Evolutionary conservation across 352 stramenopile species (phyloP), one percentile per base, ranked within the genome.

Genomic region (Phytophthora foliorum): DNA sequence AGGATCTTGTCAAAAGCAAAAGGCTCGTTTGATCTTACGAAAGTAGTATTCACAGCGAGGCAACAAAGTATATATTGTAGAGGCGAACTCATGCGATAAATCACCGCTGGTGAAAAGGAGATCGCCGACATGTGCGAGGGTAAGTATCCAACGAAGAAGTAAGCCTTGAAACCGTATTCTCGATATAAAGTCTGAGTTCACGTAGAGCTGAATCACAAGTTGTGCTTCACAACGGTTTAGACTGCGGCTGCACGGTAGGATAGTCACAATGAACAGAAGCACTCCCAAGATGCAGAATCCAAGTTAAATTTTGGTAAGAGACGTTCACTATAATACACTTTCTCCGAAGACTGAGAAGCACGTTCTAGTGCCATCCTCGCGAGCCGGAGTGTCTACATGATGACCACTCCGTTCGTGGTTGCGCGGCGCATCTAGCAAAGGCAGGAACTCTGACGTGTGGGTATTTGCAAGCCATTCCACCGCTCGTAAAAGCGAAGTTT

Each of bases 81-180:
- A 39, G 34, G 34, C n/a, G 34, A 39, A 34, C 9, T 34, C 29
- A 13, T 41, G 34, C 11, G 34, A 41, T 34, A 8, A 41, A 7
- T 6, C 13, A 38, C 2, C 32, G 32, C 14, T 13, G 34, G 34
- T 17, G 34, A 19, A 41, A 41, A 41, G 34, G 34, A 41, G 34
- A 1, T n/a, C 13, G 34, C n/a, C 34, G 34, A 19, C 51, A 57
- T 19, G 50, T 22, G 32, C 41, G 46, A 45, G 50, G 50, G 14
- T 57, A 24, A 57, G 13, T 14, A 57, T 57, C 50, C 50, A 57
- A 42, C 21, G 50, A 44, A 57, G 25, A 56, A 19, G 7, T n/a
- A n/a, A n/a, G n/a, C n/a, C n/a, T n/a, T n/a, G n/a, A n/a, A n/a
- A n/a, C n/a, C n/a, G n/a, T 32, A 32, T 32, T 32, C 4, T 31